A percentile compares a stretch with the other conserved stretches of the same genome.
These are phyloP conservation scores for Epichloe uncinata DNA, from an alignment of 2,329 filamentous ascomycete genomes.

Conservation along the genomic window DNA sequence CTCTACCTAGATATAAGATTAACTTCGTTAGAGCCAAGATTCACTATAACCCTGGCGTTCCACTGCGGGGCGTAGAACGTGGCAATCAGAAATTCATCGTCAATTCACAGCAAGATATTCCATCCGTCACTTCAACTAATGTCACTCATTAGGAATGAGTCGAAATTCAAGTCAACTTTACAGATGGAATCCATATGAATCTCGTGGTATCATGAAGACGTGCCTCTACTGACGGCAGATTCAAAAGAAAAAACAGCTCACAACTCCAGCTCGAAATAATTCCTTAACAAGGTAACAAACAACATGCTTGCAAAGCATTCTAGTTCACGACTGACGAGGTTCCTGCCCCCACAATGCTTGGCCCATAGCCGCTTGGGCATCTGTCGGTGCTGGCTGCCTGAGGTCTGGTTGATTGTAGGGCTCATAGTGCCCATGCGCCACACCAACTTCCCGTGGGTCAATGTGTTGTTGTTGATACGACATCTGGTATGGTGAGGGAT, in stretches of 20 bases:
- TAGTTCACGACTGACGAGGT: neutral
- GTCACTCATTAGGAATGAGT: too few relatives aligned
- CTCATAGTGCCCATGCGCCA: slow-evolving; percentile 4
- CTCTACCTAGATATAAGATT: too few relatives aligned
- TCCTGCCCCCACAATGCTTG: slow-evolving; percentile 8
- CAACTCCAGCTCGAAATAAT: neutral
- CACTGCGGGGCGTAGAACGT: too few relatives aligned
- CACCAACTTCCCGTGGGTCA: neutral
- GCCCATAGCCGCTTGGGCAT: slow-evolving; percentile 5
- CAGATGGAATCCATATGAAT: neutral
- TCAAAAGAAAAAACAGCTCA: neutral
- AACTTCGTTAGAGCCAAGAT: too few relatives aligned
- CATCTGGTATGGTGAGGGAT: neutral
- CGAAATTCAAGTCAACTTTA: too few relatives aligned
- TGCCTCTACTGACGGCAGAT: neutral
- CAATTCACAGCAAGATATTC: too few relatives aligned
- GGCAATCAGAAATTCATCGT: too few relatives aligned
- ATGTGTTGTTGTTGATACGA: neutral
- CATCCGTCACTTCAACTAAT: too few relatives aligned
- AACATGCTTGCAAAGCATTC: neutral
- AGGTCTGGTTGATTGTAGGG: neutral
- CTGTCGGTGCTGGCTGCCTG: neutral
- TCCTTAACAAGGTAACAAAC: neutral
- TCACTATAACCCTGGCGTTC: too few relatives aligned
- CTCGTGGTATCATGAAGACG: neutral